Conservation (phyloP, 768 basidiomycete genomes). For the Tylopilus subfusipes region DNA sequence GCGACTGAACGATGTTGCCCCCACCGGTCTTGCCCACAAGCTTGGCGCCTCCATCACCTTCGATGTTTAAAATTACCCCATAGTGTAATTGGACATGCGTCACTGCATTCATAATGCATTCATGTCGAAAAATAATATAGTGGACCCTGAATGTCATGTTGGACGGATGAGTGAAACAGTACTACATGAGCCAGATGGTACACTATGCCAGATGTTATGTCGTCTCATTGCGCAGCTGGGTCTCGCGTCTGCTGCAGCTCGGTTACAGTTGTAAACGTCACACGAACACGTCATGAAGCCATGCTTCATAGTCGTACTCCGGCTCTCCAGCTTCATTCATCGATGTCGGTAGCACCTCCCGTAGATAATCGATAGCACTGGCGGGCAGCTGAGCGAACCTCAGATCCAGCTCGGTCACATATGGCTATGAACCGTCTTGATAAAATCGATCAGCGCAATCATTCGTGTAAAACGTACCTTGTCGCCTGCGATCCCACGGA, state of each 20-base stretch:
- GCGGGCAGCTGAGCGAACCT: slow-evolving; percentile 76
- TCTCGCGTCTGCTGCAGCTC: neutral
- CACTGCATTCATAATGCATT: slow-evolving; percentile 14
- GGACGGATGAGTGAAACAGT: neutral
- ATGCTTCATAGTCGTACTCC: slow-evolving; percentile 78
- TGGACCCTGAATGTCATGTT: neutral
- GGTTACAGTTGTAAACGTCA: slow-evolving; percentile 27
- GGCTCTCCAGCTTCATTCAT: slow-evolving; percentile 54
- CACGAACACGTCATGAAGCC: slow-evolving; percentile 76
- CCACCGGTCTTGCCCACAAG: slow-evolving; percentile 74
- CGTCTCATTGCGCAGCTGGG: neutral
- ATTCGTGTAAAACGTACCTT: slow-evolving; percentile 53
- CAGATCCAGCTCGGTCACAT: slow-evolving; percentile 91
- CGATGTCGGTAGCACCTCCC: slow-evolving; percentile 70
- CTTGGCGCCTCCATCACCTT: slow-evolving; percentile 74
- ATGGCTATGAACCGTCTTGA: slow-evolving; percentile 52
- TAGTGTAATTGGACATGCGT: slow-evolving; percentile 20
- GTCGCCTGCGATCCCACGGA: slow-evolving; percentile 85
- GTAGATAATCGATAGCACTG: slow-evolving; percentile 74
- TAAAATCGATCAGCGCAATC: neutral
- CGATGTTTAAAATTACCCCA: slow-evolving; percentile 49
- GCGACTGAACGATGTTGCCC: slow-evolving; percentile 72
- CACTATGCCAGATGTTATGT: neutral
- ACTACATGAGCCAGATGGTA: neutral
- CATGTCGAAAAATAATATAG: slow-evolving; percentile 1